phyloP scores from a whole-genome alignment of 257 asterid genomes.

The Knoxia roxburghii region DNA sequence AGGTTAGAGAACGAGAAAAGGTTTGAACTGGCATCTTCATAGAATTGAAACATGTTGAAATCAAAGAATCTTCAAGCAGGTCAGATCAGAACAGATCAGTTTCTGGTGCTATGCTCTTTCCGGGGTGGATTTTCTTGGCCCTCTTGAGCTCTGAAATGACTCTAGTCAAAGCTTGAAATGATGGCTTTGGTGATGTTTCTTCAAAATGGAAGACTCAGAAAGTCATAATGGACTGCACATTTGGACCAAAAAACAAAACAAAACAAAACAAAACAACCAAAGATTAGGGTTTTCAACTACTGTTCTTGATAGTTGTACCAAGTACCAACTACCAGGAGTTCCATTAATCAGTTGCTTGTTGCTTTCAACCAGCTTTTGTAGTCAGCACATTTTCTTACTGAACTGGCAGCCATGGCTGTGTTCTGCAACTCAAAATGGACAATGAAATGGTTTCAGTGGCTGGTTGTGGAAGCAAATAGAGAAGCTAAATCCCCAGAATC shows the following conservation, averaged over 20 bases:
- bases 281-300: too few relatives aligned
- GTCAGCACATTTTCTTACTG: background rate
- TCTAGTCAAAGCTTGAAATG: constrained; percentile 7
- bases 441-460: background rate
- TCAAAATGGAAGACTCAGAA: background rate
- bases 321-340: background rate
- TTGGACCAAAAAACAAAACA: background rate
- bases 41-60: background rate
- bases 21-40: too few relatives aligned
- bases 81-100: too few relatives aligned
- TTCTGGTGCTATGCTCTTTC: background rate
- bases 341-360: background rate
- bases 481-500: background rate
- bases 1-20: background rate
- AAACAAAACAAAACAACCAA: too few relatives aligned
- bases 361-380: too few relatives aligned
- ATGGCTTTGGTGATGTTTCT: background rate
- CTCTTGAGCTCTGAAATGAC: background rate
- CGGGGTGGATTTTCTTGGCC: background rate
- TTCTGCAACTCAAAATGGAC: too few relatives aligned
- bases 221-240: background rate
- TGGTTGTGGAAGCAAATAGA: background rate
- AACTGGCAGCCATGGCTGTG: background rate
- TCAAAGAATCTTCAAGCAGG: too few relatives aligned
- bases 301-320: background rate